Percentiles rank a stretch among this genome's conserved stretches.
Evolutionary conservation across 805 yeast species (phyloP).

Genomic region (Saturnispora gosingensis): DNA sequence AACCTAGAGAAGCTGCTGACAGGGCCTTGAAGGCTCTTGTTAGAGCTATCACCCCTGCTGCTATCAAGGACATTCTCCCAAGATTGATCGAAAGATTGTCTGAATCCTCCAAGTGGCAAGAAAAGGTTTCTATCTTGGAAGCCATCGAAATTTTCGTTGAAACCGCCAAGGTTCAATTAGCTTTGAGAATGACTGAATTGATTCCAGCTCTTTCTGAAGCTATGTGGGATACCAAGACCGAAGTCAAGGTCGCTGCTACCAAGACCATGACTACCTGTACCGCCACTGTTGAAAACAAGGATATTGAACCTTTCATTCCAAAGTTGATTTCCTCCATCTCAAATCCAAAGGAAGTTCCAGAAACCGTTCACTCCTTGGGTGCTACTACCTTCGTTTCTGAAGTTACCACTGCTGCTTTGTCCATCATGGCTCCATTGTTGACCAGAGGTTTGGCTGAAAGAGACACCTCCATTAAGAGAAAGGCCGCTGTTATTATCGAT

Average conservation of each 20-base stretch:
- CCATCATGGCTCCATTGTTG: constrained; percentile 98
- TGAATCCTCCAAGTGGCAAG: constrained; percentile 90
- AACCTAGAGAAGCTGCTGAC: constrained; percentile 62
- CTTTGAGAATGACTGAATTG: constrained; percentile 98
- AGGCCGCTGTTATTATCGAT: constrained; percentile 98
- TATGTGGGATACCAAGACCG: constrained; percentile 99
- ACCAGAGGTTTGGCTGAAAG: constrained; percentile 99
- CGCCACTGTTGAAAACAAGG: constrained; percentile 98
- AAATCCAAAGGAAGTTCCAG: constrained; percentile 94
- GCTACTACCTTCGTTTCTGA: constrained; percentile 99
- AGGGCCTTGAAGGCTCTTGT: constrained; percentile 72
- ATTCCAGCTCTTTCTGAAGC: constrained; percentile 98
- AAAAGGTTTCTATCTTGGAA: constrained; percentile 84
- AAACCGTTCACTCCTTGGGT: constrained; percentile 97
- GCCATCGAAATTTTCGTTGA: constrained; percentile 84
- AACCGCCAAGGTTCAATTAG: constrained; percentile 90
- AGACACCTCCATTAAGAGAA: constrained; percentile 99
- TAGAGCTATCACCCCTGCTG: constrained; percentile 78
- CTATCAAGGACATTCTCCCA: constrained; percentile 87
- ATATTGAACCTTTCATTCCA: constrained; percentile 98
- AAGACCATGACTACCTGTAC: constrained; percentile 93
- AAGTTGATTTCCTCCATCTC: constrained; percentile 95
- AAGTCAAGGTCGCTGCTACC: constrained; percentile 94
- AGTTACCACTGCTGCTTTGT: constrained; percentile 98
- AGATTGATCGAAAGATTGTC: constrained; percentile 59